Conservation (phyloP, 495 filamentous ascomycete species). For the Coniosporium apollinis region DNA sequence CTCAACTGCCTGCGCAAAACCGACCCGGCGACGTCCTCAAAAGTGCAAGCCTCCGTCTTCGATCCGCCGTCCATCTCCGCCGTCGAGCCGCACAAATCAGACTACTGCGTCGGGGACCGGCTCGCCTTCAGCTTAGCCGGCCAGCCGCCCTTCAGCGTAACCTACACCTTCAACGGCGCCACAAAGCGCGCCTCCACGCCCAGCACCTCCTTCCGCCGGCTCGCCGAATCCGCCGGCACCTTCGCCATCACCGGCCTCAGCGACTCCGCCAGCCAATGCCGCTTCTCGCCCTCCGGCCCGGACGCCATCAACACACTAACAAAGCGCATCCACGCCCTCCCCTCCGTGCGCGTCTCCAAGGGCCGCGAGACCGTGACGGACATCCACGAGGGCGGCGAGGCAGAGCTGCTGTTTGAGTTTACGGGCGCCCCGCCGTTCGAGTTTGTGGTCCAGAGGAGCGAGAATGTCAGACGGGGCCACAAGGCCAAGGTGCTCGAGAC, state of each 20-base stretch:
- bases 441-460: conserved; percentile 88
- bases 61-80: conserved; percentile 81
- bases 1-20: conserved; percentile 63
- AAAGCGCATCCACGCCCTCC: conserved; percentile 78
- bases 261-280: conserved; percentile 71
- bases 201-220: conserved; percentile 68
- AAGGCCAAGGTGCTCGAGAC: conserved; percentile 64
- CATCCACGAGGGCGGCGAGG: conserved; percentile 89
- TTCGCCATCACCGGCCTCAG: conserved; percentile 74
- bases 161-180: conserved; percentile 69
- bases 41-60: conserved; percentile 74
- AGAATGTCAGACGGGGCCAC: conserved; percentile 36
- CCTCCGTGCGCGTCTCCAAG: conserved; percentile 72
- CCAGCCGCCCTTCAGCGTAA: conserved; percentile 76
- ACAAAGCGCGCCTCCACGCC: conserved; percentile 60
- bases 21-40: conserved; percentile 37
- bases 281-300: no score
- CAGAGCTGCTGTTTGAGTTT: conserved; percentile 85
- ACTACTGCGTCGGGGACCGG: conserved; percentile 92
- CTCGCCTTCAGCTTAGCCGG: conserved; percentile 82
- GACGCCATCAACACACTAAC: conserved; percentile 56
- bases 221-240: conserved; percentile 75
- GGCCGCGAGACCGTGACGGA: conserved; percentile 64
- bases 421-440: conserved; percentile 92
- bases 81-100: conserved; percentile 54